Evolutionary conservation across 2,329 filamentous ascomycete genomes (phyloP).

Genomic region (Cercospora brassicicola): DNA sequence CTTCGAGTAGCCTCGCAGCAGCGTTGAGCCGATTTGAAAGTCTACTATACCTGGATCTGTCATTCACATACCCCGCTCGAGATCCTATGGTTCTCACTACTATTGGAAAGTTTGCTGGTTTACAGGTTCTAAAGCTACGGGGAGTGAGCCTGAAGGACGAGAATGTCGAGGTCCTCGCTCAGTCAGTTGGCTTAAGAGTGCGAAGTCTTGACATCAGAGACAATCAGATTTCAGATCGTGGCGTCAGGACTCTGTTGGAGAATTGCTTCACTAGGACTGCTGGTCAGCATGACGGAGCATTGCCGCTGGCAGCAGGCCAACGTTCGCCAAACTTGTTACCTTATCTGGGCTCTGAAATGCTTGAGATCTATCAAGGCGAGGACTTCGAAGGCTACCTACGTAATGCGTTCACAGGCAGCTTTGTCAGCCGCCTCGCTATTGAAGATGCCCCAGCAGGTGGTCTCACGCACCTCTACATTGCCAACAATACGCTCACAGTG

Average conservation of each 20-base stretch:
- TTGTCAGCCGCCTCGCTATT: slow-evolving; percentile 56
- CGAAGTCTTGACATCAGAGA: slow-evolving; percentile 59
- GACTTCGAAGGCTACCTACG: slow-evolving; percentile 56
- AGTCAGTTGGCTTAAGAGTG: slow-evolving; percentile 54
- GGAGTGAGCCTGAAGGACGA: slow-evolving; percentile 56
- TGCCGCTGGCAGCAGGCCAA: slow-evolving; percentile 12
- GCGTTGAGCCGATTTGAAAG: slow-evolving; percentile 55
- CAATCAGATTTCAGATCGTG: slow-evolving; percentile 58
- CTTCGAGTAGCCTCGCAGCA: slow-evolving; percentile 54
- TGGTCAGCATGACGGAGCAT: neutral
- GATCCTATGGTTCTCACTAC: slow-evolving; percentile 47
- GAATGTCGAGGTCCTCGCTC: slow-evolving; percentile 54
- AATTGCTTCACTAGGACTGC: slow-evolving; percentile 46
- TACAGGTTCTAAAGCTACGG: slow-evolving; percentile 59
- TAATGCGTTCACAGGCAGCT: slow-evolving; percentile 50
- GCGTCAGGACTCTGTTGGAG: slow-evolving; percentile 54
- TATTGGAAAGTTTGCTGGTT: slow-evolving; percentile 49
- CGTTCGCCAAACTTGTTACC: slow-evolving; percentile 37
- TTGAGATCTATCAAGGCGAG: slow-evolving; percentile 46
- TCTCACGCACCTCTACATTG: slow-evolving; percentile 61
- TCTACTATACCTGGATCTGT: slow-evolving; percentile 60
- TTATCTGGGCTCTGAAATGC: slow-evolving; percentile 42
- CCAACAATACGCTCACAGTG: slow-evolving; percentile 57
- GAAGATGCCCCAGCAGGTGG: slow-evolving; percentile 57
- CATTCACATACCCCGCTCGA: slow-evolving; percentile 43